Evolutionary conservation across 345 rosid genomes (phyloP).

Genomic region (Cardamine chenopodiifolia): DNA sequence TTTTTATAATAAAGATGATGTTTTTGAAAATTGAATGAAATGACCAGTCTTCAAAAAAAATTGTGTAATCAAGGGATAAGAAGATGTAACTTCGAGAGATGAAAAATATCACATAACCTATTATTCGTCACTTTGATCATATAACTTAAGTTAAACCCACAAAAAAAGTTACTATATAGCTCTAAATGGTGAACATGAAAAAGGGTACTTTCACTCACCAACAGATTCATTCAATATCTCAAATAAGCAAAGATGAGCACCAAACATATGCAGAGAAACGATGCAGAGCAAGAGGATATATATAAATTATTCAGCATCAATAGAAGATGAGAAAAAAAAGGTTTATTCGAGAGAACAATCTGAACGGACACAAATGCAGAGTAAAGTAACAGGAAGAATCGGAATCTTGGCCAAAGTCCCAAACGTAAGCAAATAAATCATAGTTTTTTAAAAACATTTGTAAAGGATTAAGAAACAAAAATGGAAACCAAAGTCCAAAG

Average conservation of each 20-base stretch:
- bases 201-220: constrained; percentile 27
- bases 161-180: background rate
- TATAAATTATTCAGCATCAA: constrained; percentile 25
- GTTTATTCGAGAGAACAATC: constrained; percentile 61
- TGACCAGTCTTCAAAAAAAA: background rate
- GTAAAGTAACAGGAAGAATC: constrained; percentile 45
- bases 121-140: background rate
- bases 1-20: constrained; percentile 2
- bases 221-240: constrained; percentile 52
- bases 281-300: constrained; percentile 42
- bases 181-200: background rate
- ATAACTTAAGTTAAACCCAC: constrained; percentile 3
- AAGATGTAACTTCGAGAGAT: background rate
- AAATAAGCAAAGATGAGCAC: constrained; percentile 38
- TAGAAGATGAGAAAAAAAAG: constrained; percentile 31
- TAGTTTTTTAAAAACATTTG: constrained; percentile 20
- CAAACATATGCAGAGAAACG: constrained; percentile 56
- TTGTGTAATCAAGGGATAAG: constrained; percentile 8
- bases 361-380: constrained; percentile 50
- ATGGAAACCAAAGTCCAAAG: constrained; percentile 25
- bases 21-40: background rate
- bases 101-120: constrained; percentile 4
- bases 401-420: constrained; percentile 24
- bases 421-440: constrained; percentile 31
- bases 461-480: constrained; percentile 26